Conservation (phyloP, 495 filamentous ascomycete species). For the Penicillium argentinense region DNA sequence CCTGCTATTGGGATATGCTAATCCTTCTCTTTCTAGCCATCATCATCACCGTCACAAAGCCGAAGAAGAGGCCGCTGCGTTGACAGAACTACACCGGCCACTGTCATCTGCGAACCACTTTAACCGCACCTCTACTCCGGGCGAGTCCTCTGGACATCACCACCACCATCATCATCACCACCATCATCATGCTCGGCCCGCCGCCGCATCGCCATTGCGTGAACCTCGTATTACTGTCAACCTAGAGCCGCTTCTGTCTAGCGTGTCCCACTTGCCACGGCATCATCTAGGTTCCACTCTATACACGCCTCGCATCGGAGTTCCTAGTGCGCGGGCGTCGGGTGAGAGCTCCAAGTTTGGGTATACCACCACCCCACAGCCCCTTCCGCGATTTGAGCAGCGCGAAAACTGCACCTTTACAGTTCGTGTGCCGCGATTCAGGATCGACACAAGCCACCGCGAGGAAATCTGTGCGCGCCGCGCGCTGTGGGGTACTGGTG, state of each 20-base stretch:
- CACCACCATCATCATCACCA: slow-evolving; percentile 60
- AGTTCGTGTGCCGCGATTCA: slow-evolving; percentile 77
- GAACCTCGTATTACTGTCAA: slow-evolving; percentile 63
- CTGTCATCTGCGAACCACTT: slow-evolving; percentile 30
- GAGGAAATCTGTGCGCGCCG: slow-evolving; percentile 78
- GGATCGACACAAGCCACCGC: slow-evolving; percentile 63
- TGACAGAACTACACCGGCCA: slow-evolving; percentile 33
- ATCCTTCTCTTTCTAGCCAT: slow-evolving; percentile 47
- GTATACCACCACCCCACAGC: slow-evolving; percentile 69
- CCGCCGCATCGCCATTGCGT: slow-evolving; percentile 47
- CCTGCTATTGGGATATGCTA: slow-evolving; percentile 18
- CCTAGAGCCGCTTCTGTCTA: slow-evolving; percentile 66
- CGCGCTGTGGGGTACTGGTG: slow-evolving; percentile 85
- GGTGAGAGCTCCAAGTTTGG: slow-evolving; percentile 58
- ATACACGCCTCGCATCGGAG: slow-evolving; percentile 52
- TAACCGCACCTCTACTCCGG: slow-evolving; percentile 36
- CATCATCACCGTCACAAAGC: slow-evolving; percentile 76
- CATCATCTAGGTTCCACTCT: slow-evolving; percentile 76
- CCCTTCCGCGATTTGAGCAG: slow-evolving; percentile 74
- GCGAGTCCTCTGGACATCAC: slow-evolving; percentile 45
- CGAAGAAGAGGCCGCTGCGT: slow-evolving; percentile 57
- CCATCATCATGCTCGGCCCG: slow-evolving; percentile 41
- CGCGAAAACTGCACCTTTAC: slow-evolving; percentile 91
- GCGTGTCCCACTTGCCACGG: slow-evolving; percentile 66
- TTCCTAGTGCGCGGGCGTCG: slow-evolving; percentile 45